Evolutionary conservation across 164 flowering plant species (phyloP).

Genomic region (Santalum album): DNA sequence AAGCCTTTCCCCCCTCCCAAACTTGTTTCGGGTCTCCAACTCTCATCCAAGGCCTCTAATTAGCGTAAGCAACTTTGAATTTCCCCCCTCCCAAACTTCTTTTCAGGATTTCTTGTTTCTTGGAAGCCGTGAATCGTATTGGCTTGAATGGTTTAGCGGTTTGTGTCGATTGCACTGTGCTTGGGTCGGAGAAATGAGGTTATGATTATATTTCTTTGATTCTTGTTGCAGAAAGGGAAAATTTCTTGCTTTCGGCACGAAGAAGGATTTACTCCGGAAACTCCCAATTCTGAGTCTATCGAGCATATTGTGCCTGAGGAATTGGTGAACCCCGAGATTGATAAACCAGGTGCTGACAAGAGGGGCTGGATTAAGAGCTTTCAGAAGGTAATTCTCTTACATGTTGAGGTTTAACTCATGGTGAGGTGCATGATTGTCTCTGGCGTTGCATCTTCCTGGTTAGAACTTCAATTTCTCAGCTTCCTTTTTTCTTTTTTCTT

Average conservation of each 20-base stretch:
- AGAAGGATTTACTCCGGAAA: conserved; percentile 28
- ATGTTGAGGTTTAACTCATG: background rate
- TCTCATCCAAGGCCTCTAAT: no score
- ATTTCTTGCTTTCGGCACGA: conserved; percentile 62
- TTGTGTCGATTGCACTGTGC: background rate
- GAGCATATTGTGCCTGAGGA: conserved; percentile 35
- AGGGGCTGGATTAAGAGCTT: conserved; percentile 32
- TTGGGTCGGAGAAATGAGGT: no score
- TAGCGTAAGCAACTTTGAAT: no score
- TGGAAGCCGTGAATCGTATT: no score
- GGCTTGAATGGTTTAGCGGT: no score
- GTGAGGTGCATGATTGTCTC: background rate
- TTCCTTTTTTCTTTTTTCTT: no score
- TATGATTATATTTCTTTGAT: background rate
- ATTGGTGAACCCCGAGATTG: conserved; percentile 24
- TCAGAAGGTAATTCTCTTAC: conserved; percentile 27
- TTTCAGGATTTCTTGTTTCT: no score
- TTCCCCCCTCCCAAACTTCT: no score
- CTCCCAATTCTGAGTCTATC: conserved; percentile 20
- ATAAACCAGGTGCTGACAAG: conserved; percentile 17
- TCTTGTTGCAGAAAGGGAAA: conserved; percentile 42
- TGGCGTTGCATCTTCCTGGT: background rate
- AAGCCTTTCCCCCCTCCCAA: no score
- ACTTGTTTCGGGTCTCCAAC: no score
- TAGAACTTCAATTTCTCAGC: no score